Base-by-base conservation (phyloP, 805 yeast genomes). In the Wickerhamomyces strasburgensis region DNA sequence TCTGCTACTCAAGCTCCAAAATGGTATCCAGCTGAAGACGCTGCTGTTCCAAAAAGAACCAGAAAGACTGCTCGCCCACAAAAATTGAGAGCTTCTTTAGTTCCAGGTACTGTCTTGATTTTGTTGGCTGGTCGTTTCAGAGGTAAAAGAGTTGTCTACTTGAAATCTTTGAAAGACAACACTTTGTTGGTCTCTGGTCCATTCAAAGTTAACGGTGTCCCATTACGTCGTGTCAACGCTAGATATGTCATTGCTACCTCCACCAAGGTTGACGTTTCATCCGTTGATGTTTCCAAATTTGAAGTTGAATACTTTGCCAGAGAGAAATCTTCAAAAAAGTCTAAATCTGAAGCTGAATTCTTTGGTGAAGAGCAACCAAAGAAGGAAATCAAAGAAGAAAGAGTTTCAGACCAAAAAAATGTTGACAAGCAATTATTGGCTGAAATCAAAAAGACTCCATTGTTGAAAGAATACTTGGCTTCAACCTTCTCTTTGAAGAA, bases 141-240 rank as follows among this genome's bases (percentile, higher is more conserved):
- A 75, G 98, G 98, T 71, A 93, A 90, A 86, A 89, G 98, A 77
- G 98, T 93, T 61, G 98, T 90, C 54, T 84, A 84, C 84, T 82
- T 90, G 70, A 90, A 90, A 83, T 73, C 83, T 71, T 80, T 93
- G 66, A 96, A 88, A 75, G 98, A 93, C 81, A 86, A 87, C 87
- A 90, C 97, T 52, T 76, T 90, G 62, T 84, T 90, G 65, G 96
- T 90, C 50, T 74, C 96, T 47, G 98, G 98, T 68, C 98, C 98
- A 62, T 93, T 90, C 95, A 90, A 93, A 81, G 86, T 90, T 63
- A 90, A 90, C 76, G 98, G 98, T 78, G 98, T 90, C 57, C 98
- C 98, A 69, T 79, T 90, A 70, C 88, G 98, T 84, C 86, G 97
- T 80, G 98, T 90, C 59, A 93, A 90, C 71, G 82, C 97, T 60